A percentile compares a stretch with the other conserved stretches of the same genome.
phyloP scores from a whole-genome alignment of 2,329 filamentous ascomycete species.

The Fusarium liriodendri region DNA sequence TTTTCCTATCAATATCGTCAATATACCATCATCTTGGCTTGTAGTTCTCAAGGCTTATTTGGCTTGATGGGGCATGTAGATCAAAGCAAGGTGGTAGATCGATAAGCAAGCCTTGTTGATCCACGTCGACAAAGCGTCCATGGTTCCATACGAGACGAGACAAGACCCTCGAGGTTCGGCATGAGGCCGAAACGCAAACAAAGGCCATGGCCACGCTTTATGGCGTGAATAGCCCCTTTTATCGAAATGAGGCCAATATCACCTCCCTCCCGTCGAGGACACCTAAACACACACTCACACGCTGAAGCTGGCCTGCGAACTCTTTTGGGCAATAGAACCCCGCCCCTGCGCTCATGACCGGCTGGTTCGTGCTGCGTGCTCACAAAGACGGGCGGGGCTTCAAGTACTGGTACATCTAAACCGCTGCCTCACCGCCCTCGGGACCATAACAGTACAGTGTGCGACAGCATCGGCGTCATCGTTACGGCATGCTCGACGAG shows the following conservation, averaged over 20 bases:
- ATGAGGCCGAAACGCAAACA: constrained; percentile 3
- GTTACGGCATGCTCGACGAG: constrained; percentile 12
- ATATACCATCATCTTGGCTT: background rate
- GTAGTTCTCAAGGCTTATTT: background rate
- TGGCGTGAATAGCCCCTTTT: background rate
- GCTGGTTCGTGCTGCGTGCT: constrained; percentile 33
- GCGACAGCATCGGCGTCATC: constrained; percentile 33
- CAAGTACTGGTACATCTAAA: constrained; percentile 28
- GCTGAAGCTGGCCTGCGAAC: constrained; percentile 8
- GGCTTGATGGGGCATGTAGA: constrained; percentile 14
- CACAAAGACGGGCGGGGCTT: constrained; percentile 28
- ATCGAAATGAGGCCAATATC: background rate
- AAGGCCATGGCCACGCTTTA: background rate
- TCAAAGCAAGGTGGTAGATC: constrained; percentile 25
- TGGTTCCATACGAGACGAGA: background rate
- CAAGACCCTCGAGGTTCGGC: background rate
- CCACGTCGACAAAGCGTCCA: background rate
- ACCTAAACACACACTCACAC: background rate
- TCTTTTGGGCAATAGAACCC: constrained; percentile 36
- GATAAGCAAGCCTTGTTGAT: constrained; percentile 25
- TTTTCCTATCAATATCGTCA: background rate
- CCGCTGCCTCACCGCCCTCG: constrained; percentile 25
- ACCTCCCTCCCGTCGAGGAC: background rate
- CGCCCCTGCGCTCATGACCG: constrained; percentile 42
- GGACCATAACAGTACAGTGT: constrained; percentile 33